These are phyloP conservation scores for Apiospora sp. DNA, from an alignment of 2,329 filamentous ascomycete genomes.

Conservation along the genomic window DNA sequence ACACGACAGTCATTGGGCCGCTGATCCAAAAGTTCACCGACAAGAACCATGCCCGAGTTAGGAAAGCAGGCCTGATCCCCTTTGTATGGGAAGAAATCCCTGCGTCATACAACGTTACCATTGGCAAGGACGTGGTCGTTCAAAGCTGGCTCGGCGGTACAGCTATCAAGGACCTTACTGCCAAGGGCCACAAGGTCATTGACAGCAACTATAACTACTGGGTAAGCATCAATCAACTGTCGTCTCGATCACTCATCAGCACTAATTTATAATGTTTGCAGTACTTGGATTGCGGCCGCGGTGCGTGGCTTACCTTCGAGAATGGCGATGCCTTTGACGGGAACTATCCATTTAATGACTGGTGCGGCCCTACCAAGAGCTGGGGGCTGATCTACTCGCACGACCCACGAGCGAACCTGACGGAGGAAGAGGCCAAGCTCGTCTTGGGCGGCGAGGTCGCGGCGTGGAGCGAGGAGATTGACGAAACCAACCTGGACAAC, in stretches of 20 bases:
- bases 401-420: conserved; percentile 73
- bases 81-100: conserved; percentile 92
- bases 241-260: not conserved
- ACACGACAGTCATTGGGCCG: conserved; percentile 70
- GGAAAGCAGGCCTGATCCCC: conserved; percentile 70
- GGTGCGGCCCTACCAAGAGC: conserved; percentile 81
- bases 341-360: conserved; percentile 79
- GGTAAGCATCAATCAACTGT: conserved; percentile 51
- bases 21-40: conserved; percentile 82
- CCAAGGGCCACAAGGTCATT: conserved; percentile 73
- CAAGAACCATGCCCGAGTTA: conserved; percentile 71
- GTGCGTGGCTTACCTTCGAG: conserved; percentile 78
- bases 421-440: conserved; percentile 66
- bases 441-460: conserved; percentile 85
- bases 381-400: conserved; percentile 85
- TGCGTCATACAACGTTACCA: conserved; percentile 76
- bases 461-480: conserved; percentile 83
- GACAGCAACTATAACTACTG: conserved; percentile 81
- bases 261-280: conserved; percentile 39
- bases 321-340: conserved; percentile 59
- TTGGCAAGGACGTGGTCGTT: conserved; percentile 75
- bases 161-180: conserved; percentile 67
- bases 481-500: conserved; percentile 76
- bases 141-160: conserved; percentile 78
- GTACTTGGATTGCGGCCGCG: conserved; percentile 86